Evolutionary conservation across 1,284 basidiomycete genomes (phyloP).

Genomic region (Sporisorium exsertum): DNA sequence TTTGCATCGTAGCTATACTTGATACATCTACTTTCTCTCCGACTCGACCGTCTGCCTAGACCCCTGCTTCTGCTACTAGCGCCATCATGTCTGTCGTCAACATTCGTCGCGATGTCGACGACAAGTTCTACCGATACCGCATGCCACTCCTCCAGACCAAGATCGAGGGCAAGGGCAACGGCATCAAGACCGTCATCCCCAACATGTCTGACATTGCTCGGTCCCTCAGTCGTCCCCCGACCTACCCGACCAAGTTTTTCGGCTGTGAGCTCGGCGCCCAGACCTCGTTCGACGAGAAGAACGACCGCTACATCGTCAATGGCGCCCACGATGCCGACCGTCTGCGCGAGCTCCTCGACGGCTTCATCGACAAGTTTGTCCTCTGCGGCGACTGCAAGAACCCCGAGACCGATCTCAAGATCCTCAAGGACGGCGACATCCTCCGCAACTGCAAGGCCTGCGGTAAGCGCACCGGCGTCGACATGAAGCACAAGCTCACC

Average conservation of each 20-base stretch:
- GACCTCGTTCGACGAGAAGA: slow-evolving; percentile 94
- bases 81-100: slow-evolving; percentile 80
- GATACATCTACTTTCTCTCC: slow-evolving; percentile 29
- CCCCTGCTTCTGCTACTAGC: background rate
- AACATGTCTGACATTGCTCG: slow-evolving; percentile 99
- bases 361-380: slow-evolving; percentile 95
- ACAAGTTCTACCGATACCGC: slow-evolving; percentile 74
- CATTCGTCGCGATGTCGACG: slow-evolving; percentile 97
- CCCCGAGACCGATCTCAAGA: slow-evolving; percentile 95
- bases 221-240: slow-evolving; percentile 91
- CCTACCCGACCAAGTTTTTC: slow-evolving; percentile 99
- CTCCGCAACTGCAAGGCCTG: slow-evolving; percentile 98
- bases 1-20: slow-evolving; percentile 48
- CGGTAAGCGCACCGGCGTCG: slow-evolving; percentile 88
- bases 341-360: slow-evolving; percentile 93
- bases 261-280: slow-evolving; percentile 98
- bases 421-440: slow-evolving; percentile 86
- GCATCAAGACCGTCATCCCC: slow-evolving; percentile 85
- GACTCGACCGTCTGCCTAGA: background rate
- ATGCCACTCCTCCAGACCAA: slow-evolving; percentile 97
- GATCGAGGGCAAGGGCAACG: slow-evolving; percentile 99
- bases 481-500: slow-evolving; percentile 97
- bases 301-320: slow-evolving; percentile 98
- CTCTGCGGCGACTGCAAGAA: slow-evolving; percentile 99
- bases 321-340: slow-evolving; percentile 93